A percentile compares a stretch with the other conserved stretches of the same genome.
phyloP scores from a whole-genome alignment of 2,329 filamentous ascomycete genomes.

The Westerdykella ornata region DNA sequence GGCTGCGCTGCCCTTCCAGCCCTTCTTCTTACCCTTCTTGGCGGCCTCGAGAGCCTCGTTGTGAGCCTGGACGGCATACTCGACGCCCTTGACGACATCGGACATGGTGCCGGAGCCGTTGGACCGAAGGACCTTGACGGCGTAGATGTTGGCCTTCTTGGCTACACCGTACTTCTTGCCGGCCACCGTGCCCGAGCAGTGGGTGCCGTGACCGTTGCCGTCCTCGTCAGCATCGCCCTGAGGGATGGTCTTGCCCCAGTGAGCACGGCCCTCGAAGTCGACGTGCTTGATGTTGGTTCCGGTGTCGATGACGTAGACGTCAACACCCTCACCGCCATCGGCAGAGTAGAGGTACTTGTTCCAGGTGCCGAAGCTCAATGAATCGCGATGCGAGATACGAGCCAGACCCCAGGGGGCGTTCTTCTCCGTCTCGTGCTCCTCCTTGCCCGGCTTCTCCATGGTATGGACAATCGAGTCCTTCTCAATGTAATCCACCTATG shows the following conservation, averaged over 20 bases:
- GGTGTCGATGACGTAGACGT: conserved; percentile 98
- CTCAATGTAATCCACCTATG: conserved; percentile 92
- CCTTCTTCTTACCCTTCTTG: conserved; percentile 85
- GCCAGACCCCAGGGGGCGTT: conserved; percentile 98
- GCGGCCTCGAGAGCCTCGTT: conserved; percentile 65
- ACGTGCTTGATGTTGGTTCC: conserved; percentile 91
- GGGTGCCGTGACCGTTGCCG: conserved; percentile 96
- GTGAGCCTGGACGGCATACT: conserved; percentile 83
- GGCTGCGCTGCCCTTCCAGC: conserved; percentile 97
- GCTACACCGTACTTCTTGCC: conserved; percentile 99
- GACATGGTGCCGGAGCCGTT: conserved; percentile 98
- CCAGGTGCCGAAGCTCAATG: conserved; percentile 82
- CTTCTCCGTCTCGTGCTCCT: conserved; percentile 63
- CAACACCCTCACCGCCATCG: conserved; percentile 91
- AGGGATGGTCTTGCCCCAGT: conserved; percentile 97
- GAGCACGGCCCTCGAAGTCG: conserved; percentile 92
- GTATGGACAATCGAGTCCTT: conserved; percentile 88
- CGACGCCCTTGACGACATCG: conserved; percentile 96
- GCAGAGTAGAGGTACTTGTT: conserved; percentile 96
- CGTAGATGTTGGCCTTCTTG: conserved; percentile 95
- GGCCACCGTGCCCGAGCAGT: conserved; percentile 96
- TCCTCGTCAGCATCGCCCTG: conserved; percentile 75
- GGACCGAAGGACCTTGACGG: conserved; percentile 95
- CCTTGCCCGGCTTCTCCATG: conserved; percentile 44
- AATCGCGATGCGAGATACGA: conserved; percentile 90